Percentiles rank a stretch among this genome's conserved stretches.
Evolutionary conservation across 2,329 filamentous ascomycete genomes (phyloP).

Genomic region (Fusarium buxicola): DNA sequence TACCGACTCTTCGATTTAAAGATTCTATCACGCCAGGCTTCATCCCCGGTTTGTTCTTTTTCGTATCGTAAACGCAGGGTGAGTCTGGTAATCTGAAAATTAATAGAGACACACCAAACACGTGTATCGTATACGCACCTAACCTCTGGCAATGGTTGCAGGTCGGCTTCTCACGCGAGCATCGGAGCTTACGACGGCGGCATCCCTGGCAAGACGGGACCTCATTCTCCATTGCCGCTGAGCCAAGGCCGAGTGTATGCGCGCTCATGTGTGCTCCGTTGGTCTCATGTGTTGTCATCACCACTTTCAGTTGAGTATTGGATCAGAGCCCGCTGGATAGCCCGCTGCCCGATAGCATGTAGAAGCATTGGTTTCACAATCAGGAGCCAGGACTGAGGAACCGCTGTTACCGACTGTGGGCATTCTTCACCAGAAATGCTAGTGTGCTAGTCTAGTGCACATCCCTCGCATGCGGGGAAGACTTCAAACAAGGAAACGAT

Average conservation of each 20-base stretch:
- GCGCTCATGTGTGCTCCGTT: conserved; percentile 4
- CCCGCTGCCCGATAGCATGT: conserved; percentile 34
- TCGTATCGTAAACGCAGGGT: conserved; percentile 27
- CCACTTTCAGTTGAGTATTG: neutral
- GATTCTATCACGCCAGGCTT: conserved; percentile 33
- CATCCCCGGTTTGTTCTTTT: conserved; percentile 33
- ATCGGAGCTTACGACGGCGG: conserved; percentile 36
- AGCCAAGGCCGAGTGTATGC: neutral
- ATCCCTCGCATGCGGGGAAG: conserved; percentile 19
- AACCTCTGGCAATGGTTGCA: conserved; percentile 38
- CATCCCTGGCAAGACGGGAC: conserved; percentile 40
- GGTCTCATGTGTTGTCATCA: conserved; percentile 8
- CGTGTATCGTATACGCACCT: conserved; percentile 6
- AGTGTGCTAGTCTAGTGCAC: neutral
- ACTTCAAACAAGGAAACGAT: conserved; percentile 6
- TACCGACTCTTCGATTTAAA: conserved; percentile 32
- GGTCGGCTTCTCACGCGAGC: conserved; percentile 34
- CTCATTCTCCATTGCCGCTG: conserved; percentile 14
- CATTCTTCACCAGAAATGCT: neutral
- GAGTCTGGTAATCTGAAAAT: conserved; percentile 17
- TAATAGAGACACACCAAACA: neutral
- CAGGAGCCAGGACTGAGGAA: neutral
- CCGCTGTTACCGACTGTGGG: neutral
- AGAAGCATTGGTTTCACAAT: conserved; percentile 4
- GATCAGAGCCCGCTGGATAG: conserved; percentile 3